Evolutionary conservation across 225 moss, liverwort and hornwort species (phyloP).

Genomic region (Ulota crispa): DNA sequence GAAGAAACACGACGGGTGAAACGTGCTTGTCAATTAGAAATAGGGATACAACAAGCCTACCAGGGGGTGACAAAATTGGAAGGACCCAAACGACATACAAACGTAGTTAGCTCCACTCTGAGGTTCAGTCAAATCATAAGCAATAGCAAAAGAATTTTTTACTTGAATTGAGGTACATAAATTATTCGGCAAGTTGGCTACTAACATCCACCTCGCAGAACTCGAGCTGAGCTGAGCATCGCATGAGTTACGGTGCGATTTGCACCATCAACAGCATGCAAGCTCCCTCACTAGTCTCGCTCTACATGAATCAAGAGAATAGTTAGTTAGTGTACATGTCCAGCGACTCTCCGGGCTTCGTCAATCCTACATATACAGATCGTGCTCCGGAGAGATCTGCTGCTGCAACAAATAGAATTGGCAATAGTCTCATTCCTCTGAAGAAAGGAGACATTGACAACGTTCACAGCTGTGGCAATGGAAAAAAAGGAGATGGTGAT

Average conservation of each 20-base stretch:
- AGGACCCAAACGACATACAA: not conserved
- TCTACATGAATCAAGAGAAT: conserved; percentile 43
- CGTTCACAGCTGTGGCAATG: not conserved
- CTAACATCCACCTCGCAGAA: conserved; percentile 4
- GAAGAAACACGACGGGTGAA: not conserved
- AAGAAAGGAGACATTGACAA: not conserved
- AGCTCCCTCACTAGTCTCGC: conserved; percentile 21
- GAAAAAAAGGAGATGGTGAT: conserved; percentile 13
- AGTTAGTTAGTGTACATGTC: conserved; percentile 39
- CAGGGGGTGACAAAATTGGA: conserved; percentile 13
- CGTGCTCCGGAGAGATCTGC: conserved; percentile 1
- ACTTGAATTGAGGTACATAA: conserved; percentile 27
- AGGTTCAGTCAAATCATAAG: conserved; percentile 8
- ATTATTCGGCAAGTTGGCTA: conserved; percentile 18
- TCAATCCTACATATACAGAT: conserved; percentile 20
- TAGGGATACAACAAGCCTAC: not conserved
- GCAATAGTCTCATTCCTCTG: not conserved
- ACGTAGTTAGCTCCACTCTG: not conserved
- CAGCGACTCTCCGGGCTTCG: conserved; percentile 34
- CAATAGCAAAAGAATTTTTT: conserved; percentile 32
- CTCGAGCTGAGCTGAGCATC: conserved; percentile 16
- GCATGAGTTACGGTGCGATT: not conserved
- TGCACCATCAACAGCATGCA: not conserved
- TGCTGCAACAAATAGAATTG: not conserved
- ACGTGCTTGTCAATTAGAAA: not conserved